Conservation (phyloP, 176 grass and related monocot species). For the Dactylis glomerata region DNA sequence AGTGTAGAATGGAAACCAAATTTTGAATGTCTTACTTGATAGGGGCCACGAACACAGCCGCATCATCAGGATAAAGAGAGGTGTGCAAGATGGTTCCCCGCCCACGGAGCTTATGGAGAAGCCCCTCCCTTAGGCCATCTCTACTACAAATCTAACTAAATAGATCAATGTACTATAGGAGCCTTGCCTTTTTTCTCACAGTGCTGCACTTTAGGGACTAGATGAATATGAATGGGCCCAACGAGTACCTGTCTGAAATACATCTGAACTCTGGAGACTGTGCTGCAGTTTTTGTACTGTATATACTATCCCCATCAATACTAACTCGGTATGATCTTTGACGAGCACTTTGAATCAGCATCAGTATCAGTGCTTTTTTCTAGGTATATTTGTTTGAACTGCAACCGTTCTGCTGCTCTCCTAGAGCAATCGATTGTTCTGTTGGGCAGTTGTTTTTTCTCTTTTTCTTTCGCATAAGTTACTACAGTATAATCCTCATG, state of each 20-base stretch:
- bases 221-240: slow-evolving; percentile 24
- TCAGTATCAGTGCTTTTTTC: not conserved
- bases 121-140: not conserved
- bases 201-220: not conserved
- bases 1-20: no score
- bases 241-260: not conserved
- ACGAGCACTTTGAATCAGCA: not conserved
- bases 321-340: not conserved
- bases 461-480: no score
- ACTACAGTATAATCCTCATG: no score
- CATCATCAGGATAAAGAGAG: no score
- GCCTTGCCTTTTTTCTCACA: not conserved
- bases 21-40: no score
- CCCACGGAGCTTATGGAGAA: no score
- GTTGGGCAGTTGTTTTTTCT: not conserved
- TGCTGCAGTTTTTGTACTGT: not conserved
- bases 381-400: no score
- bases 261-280: not conserved
- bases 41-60: no score
- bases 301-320: not conserved
- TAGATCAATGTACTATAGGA: slow-evolving; percentile 4
- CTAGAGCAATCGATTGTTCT: not conserved
- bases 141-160: not conserved
- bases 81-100: no score
- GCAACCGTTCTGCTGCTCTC: not conserved